These are phyloP conservation scores for Syzygium aromaticum DNA, from an alignment of 345 rosid genomes.

Conservation along the genomic window DNA sequence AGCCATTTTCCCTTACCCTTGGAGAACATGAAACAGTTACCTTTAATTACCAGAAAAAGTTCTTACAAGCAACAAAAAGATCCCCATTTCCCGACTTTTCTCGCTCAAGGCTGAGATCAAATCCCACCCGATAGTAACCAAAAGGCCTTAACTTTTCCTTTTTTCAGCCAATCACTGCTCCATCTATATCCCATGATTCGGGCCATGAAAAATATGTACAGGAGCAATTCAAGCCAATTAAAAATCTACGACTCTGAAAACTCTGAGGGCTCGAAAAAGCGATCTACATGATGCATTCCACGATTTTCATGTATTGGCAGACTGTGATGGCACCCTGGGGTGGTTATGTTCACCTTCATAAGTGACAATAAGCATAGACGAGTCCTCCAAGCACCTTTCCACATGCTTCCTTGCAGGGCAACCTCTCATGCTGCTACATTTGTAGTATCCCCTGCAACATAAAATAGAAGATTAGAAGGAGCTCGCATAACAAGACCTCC, in stretches of 20 bases:
- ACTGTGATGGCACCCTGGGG: constrained; percentile 51
- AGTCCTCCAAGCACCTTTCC: constrained; percentile 89
- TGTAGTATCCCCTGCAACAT: constrained; percentile 83
- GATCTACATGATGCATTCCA: constrained; percentile 1
- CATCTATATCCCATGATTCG: constrained; percentile 22
- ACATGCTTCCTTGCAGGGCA: constrained; percentile 99
- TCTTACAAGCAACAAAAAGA: neutral
- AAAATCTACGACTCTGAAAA: neutral
- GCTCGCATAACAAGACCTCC: neutral
- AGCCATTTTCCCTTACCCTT: neutral
- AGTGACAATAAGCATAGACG: constrained; percentile 85
- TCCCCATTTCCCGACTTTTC: neutral
- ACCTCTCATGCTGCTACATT: constrained; percentile 97
- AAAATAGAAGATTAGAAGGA: neutral
- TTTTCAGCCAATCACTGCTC: constrained; percentile 13
- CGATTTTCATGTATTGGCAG: constrained; percentile 37
- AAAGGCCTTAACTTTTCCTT: neutral
- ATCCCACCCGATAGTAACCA: neutral
- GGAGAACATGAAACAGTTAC: neutral
- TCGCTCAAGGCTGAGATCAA: neutral
- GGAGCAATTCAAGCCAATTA: constrained; percentile 29
- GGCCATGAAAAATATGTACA: constrained; percentile 45
- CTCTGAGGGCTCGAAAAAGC: neutral
- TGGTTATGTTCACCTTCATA: constrained; percentile 98
- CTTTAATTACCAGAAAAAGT: neutral